A percentile compares a stretch with the other conserved stretches of the same genome.
phyloP scores from a whole-genome alignment of 1,284 basidiomycete genomes.

The Cryptococcus wingfieldii region DNA sequence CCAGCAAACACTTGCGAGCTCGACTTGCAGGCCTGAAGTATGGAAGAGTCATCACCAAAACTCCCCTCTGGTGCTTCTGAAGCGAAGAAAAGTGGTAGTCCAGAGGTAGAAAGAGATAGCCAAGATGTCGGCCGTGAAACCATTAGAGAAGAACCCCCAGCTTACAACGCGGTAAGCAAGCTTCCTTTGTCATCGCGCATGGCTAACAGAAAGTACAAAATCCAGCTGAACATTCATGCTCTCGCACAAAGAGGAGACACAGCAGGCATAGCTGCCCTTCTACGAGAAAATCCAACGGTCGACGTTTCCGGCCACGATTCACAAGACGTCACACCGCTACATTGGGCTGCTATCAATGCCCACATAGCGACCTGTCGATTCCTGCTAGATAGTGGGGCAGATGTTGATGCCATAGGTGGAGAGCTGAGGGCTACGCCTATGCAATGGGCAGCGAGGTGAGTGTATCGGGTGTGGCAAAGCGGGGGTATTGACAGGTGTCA shows the following conservation, averaged over 20 bases:
- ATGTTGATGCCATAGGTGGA: constrained; percentile 89
- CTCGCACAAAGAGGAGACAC: constrained; percentile 86
- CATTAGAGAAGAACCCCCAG: constrained; percentile 9
- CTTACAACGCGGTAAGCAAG: background rate
- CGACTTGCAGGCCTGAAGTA: background rate
- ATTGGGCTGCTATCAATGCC: constrained; percentile 78
- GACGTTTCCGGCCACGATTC: constrained; percentile 75
- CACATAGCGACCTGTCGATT: constrained; percentile 52
- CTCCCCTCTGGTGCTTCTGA: too few species aligned
- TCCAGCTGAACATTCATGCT: constrained; percentile 64
- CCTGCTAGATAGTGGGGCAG: constrained; percentile 87
- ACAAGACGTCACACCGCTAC: constrained; percentile 89
- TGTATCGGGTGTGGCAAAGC: background rate
- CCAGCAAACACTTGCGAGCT: background rate
- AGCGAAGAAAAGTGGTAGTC: background rate
- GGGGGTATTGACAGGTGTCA: background rate
- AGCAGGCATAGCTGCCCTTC: constrained; percentile 60
- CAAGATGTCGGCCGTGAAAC: constrained; percentile 34
- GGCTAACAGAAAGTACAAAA: background rate
- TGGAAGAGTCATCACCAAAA: background rate
- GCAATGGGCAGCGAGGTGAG: constrained; percentile 85
- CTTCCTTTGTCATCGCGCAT: background rate
- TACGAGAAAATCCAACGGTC: constrained; percentile 64
- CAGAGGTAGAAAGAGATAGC: constrained; percentile 14
- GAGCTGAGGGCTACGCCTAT: constrained; percentile 93